Base-by-base conservation (phyloP, 1,284 basidiomycete genomes). In the Leccinum solheimii region DNA sequence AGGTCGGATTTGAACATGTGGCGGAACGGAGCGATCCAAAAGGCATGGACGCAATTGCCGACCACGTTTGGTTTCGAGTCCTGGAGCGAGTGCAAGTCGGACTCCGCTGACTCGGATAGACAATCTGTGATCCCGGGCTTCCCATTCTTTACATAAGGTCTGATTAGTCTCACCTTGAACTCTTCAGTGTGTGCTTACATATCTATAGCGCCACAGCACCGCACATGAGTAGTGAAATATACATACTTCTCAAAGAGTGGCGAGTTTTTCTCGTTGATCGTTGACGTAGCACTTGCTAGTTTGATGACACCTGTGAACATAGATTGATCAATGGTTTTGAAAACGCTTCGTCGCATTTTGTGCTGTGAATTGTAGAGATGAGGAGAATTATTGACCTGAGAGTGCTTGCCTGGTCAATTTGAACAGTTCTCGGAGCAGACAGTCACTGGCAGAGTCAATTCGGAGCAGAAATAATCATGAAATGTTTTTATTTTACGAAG, bases 11-110 rank as follows among this genome's bases (percentile, higher is more conserved):
- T 61, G n/a, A 56, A 49, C 2, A 11, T 19, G 34, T 27, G 23
- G 55, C 57, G 61, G 19, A 49, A 45, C 10, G n/a, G 10, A 1
- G 57, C 50, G 13, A 62, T 60, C 0, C 54, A 57, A 9, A 57
- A 49, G 27, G 45, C 65, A 2, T 70, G 68, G 67, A 16, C 27
- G 23, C 58, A 64, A 21, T 52, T 68, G n/a, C 68, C 64, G 0
- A 48, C 43, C 0, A 57, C 48, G 0, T 62, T 68, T 10, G 68
- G 51, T 10, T 67, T 68, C n/a, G 38, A 52, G 2, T 57, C 61
- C 23, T 68, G 66, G 67, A 21, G 14, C n/a, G 50, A 52, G 11
- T 48, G 45, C 45, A 48, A 21, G 19, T 4, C 45, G 45, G 45
- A 6, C 19, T 21, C 19, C 19, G 19, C 11, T 48, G 19, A 48